Evolutionary conservation across 2,329 filamentous ascomycete genomes (phyloP).

Genomic region (Scytalidium lignicola): DNA sequence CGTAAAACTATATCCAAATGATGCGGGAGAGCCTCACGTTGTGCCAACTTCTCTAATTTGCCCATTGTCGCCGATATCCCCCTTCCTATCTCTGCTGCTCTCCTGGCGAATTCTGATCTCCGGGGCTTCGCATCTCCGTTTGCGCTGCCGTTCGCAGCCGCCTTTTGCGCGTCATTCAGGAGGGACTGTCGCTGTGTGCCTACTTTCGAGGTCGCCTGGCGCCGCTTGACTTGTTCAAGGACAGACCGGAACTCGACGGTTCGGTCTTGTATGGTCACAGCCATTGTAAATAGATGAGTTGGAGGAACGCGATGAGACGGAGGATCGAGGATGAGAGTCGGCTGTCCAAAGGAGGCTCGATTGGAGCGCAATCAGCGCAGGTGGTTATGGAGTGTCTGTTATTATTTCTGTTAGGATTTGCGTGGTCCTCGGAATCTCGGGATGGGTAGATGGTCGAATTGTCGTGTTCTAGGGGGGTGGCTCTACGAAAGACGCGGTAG

Average conservation of each 20-base stretch:
- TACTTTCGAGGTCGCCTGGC: conserved; percentile 70
- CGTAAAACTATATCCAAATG: too few species aligned
- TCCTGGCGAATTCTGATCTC: conserved; percentile 87
- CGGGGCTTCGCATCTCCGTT: conserved; percentile 41
- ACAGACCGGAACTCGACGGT: conserved; percentile 94
- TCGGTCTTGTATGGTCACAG: conserved; percentile 81
- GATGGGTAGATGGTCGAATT: too few species aligned
- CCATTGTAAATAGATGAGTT: conserved; percentile 44
- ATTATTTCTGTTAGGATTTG: too few species aligned
- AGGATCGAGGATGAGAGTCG: background rate
- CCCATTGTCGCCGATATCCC: conserved; percentile 90
- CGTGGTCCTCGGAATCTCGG: too few species aligned
- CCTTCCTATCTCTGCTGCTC: conserved; percentile 85
- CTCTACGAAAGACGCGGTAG: background rate
- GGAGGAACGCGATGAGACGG: conserved; percentile 12
- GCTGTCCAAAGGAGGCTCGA: background rate
- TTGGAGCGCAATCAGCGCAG: background rate
- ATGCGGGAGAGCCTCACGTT: conserved; percentile 52
- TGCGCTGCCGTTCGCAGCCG: conserved; percentile 48
- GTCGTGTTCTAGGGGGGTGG: background rate
- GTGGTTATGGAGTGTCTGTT: background rate
- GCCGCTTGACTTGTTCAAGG: conserved; percentile 76
- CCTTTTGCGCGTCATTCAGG: conserved; percentile 68
- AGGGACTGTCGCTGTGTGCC: conserved; percentile 77
- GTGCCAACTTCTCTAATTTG: conserved; percentile 88